phyloP scores from a whole-genome alignment of 768 basidiomycete genomes.

The Floccularia luteovirens region DNA sequence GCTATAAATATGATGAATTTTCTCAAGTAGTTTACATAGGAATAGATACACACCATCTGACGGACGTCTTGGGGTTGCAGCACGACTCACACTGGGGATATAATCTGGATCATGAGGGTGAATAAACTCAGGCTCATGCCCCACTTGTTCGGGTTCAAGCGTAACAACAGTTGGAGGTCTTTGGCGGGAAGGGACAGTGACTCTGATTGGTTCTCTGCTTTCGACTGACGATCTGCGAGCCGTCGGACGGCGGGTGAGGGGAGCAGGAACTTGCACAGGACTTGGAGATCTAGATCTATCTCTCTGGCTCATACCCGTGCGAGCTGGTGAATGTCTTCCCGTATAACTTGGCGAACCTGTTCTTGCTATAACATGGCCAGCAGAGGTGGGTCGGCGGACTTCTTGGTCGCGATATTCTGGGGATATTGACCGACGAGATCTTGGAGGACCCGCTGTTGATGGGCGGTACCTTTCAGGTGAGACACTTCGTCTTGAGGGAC shows the following conservation, averaged over 20 bases:
- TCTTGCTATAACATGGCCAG: too few species aligned
- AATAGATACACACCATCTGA: slow-evolving; percentile 9
- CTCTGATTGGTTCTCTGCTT: slow-evolving; percentile 7
- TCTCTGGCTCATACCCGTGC: slow-evolving; percentile 5
- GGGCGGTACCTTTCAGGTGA: too few species aligned
- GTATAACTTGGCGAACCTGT: neutral
- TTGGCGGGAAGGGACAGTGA: slow-evolving; percentile 13
- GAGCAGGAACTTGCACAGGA: slow-evolving; percentile 6
- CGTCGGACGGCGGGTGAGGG: slow-evolving; percentile 1
- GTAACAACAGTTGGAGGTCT: slow-evolving; percentile 17
- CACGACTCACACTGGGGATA: slow-evolving; percentile 6
- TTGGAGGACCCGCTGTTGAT: too few species aligned
- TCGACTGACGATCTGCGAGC: neutral
- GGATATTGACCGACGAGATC: too few species aligned
- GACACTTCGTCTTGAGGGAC: neutral
- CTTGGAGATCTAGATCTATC: slow-evolving; percentile 5
- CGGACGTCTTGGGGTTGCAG: slow-evolving; percentile 10
- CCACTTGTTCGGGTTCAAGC: slow-evolving; percentile 11
- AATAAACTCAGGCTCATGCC: too few species aligned
- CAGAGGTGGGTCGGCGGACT: too few species aligned
- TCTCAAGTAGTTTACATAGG: neutral
- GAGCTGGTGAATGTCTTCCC: slow-evolving; percentile 18
- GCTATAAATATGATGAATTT: slow-evolving; percentile 1
- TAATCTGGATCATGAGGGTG: slow-evolving; percentile 2
- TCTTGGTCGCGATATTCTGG: too few species aligned